phyloP scores from a whole-genome alignment of 2,329 filamentous ascomycete species.

The Fusarium albidum region DNA sequence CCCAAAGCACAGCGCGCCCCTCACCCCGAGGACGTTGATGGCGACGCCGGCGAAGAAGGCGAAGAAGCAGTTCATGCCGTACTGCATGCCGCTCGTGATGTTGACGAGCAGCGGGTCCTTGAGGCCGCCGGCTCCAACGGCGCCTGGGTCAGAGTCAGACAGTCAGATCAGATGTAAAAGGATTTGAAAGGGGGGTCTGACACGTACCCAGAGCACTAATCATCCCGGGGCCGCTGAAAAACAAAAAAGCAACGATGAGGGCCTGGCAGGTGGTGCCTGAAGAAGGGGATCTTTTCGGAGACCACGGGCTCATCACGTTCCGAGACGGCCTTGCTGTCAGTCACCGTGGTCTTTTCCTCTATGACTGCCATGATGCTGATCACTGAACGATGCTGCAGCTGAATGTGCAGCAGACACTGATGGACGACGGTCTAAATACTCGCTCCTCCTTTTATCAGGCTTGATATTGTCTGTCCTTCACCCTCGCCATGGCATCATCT shows the following conservation, averaged over 20 bases:
- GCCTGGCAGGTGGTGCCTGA: neutral
- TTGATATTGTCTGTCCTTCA: too few relatives aligned
- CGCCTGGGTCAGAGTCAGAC: neutral
- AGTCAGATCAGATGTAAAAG: too few relatives aligned
- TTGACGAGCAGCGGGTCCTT: neutral
- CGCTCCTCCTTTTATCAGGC: too few relatives aligned
- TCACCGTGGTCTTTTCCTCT: neutral
- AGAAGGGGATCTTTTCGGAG: neutral
- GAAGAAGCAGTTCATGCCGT: conserved; percentile 1
- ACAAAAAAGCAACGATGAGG: neutral
- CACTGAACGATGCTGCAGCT: neutral
- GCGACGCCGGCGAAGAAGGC: neutral
- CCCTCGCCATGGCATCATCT: too few relatives aligned
- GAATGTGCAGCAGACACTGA: too few relatives aligned
- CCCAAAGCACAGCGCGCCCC: neutral
- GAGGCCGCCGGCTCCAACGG: neutral
- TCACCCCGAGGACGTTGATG: neutral
- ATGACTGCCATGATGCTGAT: neutral
- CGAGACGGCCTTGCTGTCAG: neutral
- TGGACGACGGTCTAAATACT: too few relatives aligned
- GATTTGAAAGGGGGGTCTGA: too few relatives aligned
- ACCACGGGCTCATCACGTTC: neutral
- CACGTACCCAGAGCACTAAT: neutral
- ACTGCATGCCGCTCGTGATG: neutral
- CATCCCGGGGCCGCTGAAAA: neutral